phyloP scores from a whole-genome alignment of 108 stramenopile genomes.

The Fragilaria radians region DNA sequence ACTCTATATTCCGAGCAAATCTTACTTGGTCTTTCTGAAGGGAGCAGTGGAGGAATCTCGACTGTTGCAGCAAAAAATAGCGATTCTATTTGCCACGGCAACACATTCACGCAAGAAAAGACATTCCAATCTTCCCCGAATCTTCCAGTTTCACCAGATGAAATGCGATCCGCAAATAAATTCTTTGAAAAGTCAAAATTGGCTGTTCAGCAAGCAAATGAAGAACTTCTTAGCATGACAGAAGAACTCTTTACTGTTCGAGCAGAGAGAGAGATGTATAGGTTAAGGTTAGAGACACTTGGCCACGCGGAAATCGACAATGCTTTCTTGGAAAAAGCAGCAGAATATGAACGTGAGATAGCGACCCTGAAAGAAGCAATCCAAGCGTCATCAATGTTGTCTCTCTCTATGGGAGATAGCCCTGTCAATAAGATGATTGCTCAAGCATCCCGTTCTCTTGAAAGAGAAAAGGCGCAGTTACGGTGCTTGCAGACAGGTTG shows the following conservation, averaged over 20 bases:
- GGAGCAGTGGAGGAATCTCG: conserved; percentile 19
- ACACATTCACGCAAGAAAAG: neutral
- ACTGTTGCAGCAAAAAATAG: conserved; percentile 1
- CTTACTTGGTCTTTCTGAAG: conserved; percentile 31
- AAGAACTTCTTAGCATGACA: neutral
- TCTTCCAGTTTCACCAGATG: neutral
- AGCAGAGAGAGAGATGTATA: conserved; percentile 37
- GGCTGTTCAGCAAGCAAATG: neutral
- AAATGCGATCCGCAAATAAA: neutral
- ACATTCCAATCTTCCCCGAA: neutral
- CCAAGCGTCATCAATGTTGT: neutral
- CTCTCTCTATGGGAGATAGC: neutral
- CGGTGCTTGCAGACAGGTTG: neutral
- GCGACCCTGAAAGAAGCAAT: conserved; percentile 17
- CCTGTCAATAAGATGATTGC: neutral
- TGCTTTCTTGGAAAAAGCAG: conserved; percentile 20
- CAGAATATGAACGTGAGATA: conserved; percentile 43
- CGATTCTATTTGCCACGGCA: neutral
- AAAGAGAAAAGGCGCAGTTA: conserved; percentile 4
- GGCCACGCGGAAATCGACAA: conserved; percentile 6
- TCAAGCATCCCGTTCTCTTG: neutral
- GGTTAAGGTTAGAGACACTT: neutral
- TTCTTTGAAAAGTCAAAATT: neutral
- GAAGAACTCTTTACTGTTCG: conserved; percentile 3
- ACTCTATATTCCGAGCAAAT: conserved; percentile 31